Base-by-base conservation (phyloP, 2,329 filamentous ascomycete species). In the Chaetomiaceae sp. region DNA sequence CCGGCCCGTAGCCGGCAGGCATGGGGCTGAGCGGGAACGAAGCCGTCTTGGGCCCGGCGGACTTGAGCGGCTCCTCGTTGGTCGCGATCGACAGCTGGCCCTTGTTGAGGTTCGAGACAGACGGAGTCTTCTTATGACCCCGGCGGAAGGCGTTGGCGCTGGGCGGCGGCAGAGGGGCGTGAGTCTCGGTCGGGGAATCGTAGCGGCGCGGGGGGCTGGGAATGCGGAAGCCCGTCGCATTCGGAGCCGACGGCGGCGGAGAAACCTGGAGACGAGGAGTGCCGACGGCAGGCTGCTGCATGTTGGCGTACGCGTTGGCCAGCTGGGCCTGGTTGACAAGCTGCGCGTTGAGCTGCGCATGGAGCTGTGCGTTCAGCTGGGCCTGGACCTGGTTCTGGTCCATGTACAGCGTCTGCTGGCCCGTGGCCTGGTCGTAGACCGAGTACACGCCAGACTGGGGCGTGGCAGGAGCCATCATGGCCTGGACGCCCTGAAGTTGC, bases 121-220 rank as follows among this genome's bases (percentile, higher is more conserved):
- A 95, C 20, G 84, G 82, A 11, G 83, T 83, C 81, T 96, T 96
- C 79, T 95, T 94, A 73, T 97, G 92, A 53, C 89, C 88, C 54
- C 91, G 89, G 58, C 91, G 91, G 79, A 96, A 96, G 40, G 91
- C 90, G 65, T 91, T 94, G 61, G 88, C 89, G 51, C 91, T 95
- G 55, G 90, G 89, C 25, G 90, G 90, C 48, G 91, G 91, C 49
- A 96, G 81, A 37, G 91, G 89, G 2, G 73, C 71, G 14, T 78
- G 75, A 50, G 64, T 64, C 62, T 88, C 83, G 14, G 82, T 81
- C 5, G 87, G 88, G 17, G 89, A 87, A 47, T 85, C 80, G 44
- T 81, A 80, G 65, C 85, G 81, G 69, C 83, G 84, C 15, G 82
- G 81, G 29, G 84, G 82, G 7, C 84, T 83, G 58, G 77, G 81